A percentile compares a stretch with the other conserved stretches of the same genome.
phyloP scores from a whole-genome alignment of 1,139 yeast species.

The Candida dubliniensis region DNA sequence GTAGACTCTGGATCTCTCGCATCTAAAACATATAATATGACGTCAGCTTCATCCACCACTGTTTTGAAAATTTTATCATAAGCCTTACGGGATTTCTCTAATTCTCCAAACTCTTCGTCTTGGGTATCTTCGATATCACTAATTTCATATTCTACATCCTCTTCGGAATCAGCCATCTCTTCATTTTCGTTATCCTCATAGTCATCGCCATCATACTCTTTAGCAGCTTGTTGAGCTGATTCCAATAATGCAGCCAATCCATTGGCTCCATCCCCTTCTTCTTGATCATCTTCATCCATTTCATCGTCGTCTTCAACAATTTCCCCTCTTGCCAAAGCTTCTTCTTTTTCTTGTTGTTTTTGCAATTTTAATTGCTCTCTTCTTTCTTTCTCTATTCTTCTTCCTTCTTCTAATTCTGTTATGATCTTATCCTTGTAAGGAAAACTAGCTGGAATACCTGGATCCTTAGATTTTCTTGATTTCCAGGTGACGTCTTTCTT shows the following conservation, averaged over 20 bases:
- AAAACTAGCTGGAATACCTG: slow-evolving; percentile 92
- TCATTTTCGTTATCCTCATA: slow-evolving; percentile 35
- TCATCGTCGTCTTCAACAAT: slow-evolving; percentile 36
- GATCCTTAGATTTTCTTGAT: slow-evolving; percentile 78
- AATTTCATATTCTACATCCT: slow-evolving; percentile 52
- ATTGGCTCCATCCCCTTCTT: slow-evolving; percentile 48
- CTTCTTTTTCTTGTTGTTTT: slow-evolving; percentile 47
- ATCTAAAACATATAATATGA: slow-evolving; percentile 86
- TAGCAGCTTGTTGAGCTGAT: slow-evolving; percentile 86
- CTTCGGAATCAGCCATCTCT: slow-evolving; percentile 45
- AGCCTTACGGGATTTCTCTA: slow-evolving; percentile 86
- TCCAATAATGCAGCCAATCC: slow-evolving; percentile 86
- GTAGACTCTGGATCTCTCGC: slow-evolving; percentile 98
- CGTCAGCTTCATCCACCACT: slow-evolving; percentile 87
- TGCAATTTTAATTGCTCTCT: slow-evolving; percentile 50
- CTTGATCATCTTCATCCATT: slow-evolving; percentile 41
- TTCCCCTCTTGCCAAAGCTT: slow-evolving; percentile 46
- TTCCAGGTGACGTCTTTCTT: slow-evolving; percentile 95
- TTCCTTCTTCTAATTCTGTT: slow-evolving; percentile 74
- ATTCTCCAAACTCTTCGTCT: slow-evolving; percentile 36
- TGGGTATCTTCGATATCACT: slow-evolving; percentile 42
- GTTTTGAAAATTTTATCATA: slow-evolving; percentile 84
- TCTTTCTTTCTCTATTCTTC: slow-evolving; percentile 62
- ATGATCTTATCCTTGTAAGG: slow-evolving; percentile 88
- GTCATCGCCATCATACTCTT: slow-evolving; percentile 60